phyloP scores from a whole-genome alignment of 2,329 filamentous ascomycete species.

The Onygenales sp. region DNA sequence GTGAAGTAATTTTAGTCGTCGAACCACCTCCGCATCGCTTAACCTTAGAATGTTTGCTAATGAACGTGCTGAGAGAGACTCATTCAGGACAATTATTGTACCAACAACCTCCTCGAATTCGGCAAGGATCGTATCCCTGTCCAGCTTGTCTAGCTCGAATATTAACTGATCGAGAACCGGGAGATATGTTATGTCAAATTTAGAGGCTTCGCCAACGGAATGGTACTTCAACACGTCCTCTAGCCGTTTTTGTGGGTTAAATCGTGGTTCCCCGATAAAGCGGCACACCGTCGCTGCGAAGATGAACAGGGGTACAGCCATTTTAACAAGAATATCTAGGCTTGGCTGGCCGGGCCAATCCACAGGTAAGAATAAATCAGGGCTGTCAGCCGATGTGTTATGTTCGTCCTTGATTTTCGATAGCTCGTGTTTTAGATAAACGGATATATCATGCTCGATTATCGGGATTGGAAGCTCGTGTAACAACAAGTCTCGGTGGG shows the following conservation, averaged over 20 bases:
- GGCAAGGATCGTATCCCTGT: slow-evolving; percentile 7
- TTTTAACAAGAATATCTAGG: slow-evolving; percentile 18
- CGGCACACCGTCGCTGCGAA: slow-evolving; percentile 18
- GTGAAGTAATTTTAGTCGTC: slow-evolving; percentile 10
- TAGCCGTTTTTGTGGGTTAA: slow-evolving; percentile 8
- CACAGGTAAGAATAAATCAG: not conserved
- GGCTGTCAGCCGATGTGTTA: not conserved
- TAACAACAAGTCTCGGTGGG: slow-evolving; percentile 15
- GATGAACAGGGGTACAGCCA: slow-evolving; percentile 23
- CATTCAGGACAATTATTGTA: slow-evolving; percentile 14
- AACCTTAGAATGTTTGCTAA: slow-evolving; percentile 11
- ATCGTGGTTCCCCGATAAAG: slow-evolving; percentile 14
- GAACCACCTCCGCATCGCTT: slow-evolving; percentile 2
- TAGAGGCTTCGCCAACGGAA: slow-evolving; percentile 5
- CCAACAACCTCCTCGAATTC: slow-evolving; percentile 17
- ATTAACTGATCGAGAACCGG: slow-evolving; percentile 16
- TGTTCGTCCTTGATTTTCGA: slow-evolving; percentile 7
- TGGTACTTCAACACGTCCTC: slow-evolving; percentile 10
- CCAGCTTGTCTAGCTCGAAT: slow-evolving; percentile 5
- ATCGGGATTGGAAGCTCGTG: slow-evolving; percentile 14
- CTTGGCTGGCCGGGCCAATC: slow-evolving; percentile 15
- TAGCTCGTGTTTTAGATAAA: slow-evolving; percentile 14
- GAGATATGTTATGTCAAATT: slow-evolving; percentile 21
- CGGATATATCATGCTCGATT: slow-evolving; percentile 15
- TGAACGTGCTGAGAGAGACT: slow-evolving; percentile 13